These are phyloP conservation scores for Fusarium avenaceum DNA, from an alignment of 2,329 filamentous ascomycete genomes.

Conservation along the genomic window DNA sequence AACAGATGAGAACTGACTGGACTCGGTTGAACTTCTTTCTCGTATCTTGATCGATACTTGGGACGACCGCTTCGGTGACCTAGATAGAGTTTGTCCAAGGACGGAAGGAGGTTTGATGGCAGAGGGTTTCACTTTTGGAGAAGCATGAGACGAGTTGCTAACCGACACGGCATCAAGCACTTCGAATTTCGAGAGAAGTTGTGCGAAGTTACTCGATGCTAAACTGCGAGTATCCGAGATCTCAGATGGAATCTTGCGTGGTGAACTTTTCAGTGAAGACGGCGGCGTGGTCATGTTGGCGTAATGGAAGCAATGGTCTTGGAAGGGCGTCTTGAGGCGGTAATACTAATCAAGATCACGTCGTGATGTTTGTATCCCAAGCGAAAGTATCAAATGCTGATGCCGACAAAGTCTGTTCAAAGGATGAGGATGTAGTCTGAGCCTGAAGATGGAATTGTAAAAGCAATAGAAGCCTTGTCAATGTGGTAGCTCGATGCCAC, in stretches of 20 bases:
- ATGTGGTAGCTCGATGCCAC: background rate
- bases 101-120: background rate
- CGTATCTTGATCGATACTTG: background rate
- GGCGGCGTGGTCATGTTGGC: slow-evolving; percentile 35
- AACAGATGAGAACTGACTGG: slow-evolving; percentile 21
- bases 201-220: slow-evolving; percentile 44
- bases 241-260: slow-evolving; percentile 24
- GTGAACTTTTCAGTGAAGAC: slow-evolving; percentile 13
- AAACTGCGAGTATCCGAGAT: slow-evolving; percentile 14
- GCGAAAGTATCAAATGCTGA: slow-evolving; percentile 27
- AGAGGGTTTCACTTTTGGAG: background rate
- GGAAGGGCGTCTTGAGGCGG: background rate
- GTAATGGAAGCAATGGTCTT: background rate
- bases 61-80: background rate
- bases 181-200: slow-evolving; percentile 56
- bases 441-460: slow-evolving; percentile 5
- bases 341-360: slow-evolving; percentile 11
- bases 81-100: background rate
- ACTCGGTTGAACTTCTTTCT: slow-evolving; percentile 13
- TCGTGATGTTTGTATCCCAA: slow-evolving; percentile 7
- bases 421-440: slow-evolving; percentile 23
- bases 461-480: background rate
- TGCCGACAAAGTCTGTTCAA: slow-evolving; percentile 39
- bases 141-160: background rate
- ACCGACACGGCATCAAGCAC: slow-evolving; percentile 42